phyloP scores from a whole-genome alignment of 495 filamentous ascomycete genomes.

The Entonaema liquescens region DNA sequence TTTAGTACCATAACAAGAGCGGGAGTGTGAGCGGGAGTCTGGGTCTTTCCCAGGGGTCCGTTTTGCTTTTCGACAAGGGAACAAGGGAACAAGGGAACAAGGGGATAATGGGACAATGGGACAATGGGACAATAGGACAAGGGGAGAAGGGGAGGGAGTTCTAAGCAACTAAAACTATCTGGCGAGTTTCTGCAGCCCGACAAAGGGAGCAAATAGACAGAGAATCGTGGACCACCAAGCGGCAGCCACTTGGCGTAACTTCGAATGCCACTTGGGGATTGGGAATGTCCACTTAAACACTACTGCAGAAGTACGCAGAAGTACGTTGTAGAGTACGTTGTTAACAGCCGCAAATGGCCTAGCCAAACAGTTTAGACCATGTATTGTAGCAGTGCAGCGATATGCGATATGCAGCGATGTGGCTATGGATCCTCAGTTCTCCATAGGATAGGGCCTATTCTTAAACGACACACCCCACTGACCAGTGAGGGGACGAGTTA shows the following conservation, averaged over 20 bases:
- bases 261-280: slow-evolving; percentile 19
- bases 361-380: slow-evolving; percentile 34
- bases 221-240: slow-evolving; percentile 41
- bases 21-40: slow-evolving; percentile 20
- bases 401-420: slow-evolving; percentile 18
- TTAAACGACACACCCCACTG: slow-evolving; percentile 34
- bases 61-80: slow-evolving; percentile 35
- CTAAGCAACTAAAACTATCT: too few relatives aligned
- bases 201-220: slow-evolving; percentile 33
- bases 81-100: too few relatives aligned
- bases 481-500: neutral
- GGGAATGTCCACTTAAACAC: slow-evolving; percentile 37
- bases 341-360: slow-evolving; percentile 41
- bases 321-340: neutral
- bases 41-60: slow-evolving; percentile 34
- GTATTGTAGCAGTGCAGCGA: slow-evolving; percentile 14
- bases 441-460: slow-evolving; percentile 32
- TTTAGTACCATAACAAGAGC: too few relatives aligned
- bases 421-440: slow-evolving; percentile 31
- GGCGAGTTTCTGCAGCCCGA: slow-evolving; percentile 43
- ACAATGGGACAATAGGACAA: too few relatives aligned
- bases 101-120: too few relatives aligned
- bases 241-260: slow-evolving; percentile 42
- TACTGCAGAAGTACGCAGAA: slow-evolving; percentile 35
- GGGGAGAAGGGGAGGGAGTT: slow-evolving; percentile 34